Conservation (phyloP, 257 asterid species). For the Nicotiana sylvestris region DNA sequence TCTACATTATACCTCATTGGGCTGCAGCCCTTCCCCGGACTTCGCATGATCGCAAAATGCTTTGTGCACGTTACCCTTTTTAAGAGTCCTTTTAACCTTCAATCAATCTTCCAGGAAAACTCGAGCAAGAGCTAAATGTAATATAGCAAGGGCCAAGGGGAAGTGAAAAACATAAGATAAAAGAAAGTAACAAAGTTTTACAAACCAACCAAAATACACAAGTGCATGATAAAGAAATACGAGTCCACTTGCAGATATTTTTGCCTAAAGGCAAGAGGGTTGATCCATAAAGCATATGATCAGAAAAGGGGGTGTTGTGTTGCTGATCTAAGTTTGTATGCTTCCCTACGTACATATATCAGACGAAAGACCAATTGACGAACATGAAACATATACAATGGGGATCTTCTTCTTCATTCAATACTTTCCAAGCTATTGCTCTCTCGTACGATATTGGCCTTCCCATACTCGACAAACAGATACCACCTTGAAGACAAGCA, state of each 20-base stretch:
- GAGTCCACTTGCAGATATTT: not conserved
- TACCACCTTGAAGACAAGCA: constrained; percentile 43
- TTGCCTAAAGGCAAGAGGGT: not conserved
- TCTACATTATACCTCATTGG: no score
- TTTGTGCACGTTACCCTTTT: no score
- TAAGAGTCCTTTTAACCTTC: not conserved
- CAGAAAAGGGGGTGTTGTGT: not conserved
- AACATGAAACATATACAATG: constrained; percentile 92
- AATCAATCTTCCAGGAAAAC: not conserved
- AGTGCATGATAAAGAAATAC: not conserved
- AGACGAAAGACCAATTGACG: constrained; percentile 78
- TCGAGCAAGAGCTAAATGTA: not conserved
- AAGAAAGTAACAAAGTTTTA: not conserved
- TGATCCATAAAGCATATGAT: constrained; percentile 8
- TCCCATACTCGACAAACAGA: constrained; percentile 49
- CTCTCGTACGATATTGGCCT: constrained; percentile 45
- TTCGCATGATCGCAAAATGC: no score
- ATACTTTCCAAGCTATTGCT: constrained; percentile 52
- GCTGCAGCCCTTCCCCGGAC: no score
- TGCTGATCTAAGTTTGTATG: constrained; percentile 8
- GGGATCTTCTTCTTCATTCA: constrained; percentile 77
- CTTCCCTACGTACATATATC: constrained; percentile 11
- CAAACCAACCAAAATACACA: not conserved
- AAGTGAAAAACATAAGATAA: not conserved
- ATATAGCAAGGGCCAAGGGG: not conserved